Conservation (phyloP, 1,139 yeast genomes). For the Pichia sp. region DNA sequence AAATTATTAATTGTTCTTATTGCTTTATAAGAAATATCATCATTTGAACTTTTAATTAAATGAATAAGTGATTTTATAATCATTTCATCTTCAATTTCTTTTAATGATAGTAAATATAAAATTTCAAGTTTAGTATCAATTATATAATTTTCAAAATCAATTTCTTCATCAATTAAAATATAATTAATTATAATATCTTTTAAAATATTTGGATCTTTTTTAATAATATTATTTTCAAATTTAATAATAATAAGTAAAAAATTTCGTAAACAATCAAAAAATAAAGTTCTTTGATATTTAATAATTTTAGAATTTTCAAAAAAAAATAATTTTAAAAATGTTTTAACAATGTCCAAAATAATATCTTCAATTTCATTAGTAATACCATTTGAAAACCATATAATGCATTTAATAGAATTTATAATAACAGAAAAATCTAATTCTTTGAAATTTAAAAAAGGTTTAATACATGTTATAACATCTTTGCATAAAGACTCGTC, state of each 20-base stretch:
- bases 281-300: conserved; percentile 1
- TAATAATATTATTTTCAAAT: not conserved
- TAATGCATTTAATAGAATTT: conserved; percentile 10
- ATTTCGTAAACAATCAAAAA: conserved; percentile 10
- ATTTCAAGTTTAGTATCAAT: conserved; percentile 89
- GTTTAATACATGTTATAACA: conserved; percentile 7
- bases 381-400: conserved; percentile 1
- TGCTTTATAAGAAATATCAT: conserved; percentile 48
- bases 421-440: conserved; percentile 4
- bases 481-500: conserved; percentile 1
- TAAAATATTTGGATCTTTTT: not conserved
- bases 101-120: conserved; percentile 72
- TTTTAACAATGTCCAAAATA: not conserved
- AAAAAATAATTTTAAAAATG: not conserved
- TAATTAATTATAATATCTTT: not conserved
- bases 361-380: not conserved
- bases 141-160: conserved; percentile 47
- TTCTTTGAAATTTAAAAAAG: not conserved
- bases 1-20: conserved; percentile 86
- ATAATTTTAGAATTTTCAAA: not conserved
- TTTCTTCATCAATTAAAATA: not conserved
- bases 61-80: conserved; percentile 85
- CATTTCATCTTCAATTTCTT: conserved; percentile 78
- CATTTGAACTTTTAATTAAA: conserved; percentile 14
- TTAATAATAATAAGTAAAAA: conserved; percentile 7